Evolutionary conservation across 805 yeast genomes (phyloP).

Genomic region (Wickerhamomyces chambardii): DNA sequence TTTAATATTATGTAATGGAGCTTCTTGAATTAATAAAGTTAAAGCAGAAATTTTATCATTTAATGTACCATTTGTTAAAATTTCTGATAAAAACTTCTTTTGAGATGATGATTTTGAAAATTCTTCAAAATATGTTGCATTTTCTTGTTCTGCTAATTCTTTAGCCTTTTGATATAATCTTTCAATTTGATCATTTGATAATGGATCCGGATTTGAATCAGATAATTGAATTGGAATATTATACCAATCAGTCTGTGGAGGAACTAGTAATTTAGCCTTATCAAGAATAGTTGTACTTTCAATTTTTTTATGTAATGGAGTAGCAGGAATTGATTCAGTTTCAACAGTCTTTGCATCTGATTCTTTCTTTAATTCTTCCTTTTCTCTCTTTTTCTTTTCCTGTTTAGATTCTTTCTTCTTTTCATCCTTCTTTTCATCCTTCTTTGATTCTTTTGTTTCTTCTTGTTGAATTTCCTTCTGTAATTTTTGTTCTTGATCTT

Average conservation of each 20-base stretch:
- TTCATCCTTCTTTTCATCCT: conserved; percentile 14
- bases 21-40: conserved; percentile 88
- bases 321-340: too few relatives aligned
- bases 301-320: conserved; percentile 19
- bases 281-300: conserved; percentile 33
- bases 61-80: conserved; percentile 86
- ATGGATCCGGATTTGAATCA: conserved; percentile 8
- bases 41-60: conserved; percentile 93
- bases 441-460: conserved; percentile 19
- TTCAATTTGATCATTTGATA: conserved; percentile 46
- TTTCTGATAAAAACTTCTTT: conserved; percentile 80
- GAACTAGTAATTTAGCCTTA: conserved; percentile 46
- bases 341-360: too few relatives aligned
- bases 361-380: too few relatives aligned
- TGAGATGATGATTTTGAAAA: conserved; percentile 72
- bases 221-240: conserved; percentile 36
- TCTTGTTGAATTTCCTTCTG: conserved; percentile 19
- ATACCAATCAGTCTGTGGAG: conserved; percentile 72
- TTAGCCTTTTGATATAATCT: conserved; percentile 60
- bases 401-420: conserved; percentile 13
- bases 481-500: conserved; percentile 16
- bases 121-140: conserved; percentile 60
- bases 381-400: too few relatives aligned
- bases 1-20: conserved; percentile 83
- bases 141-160: conserved; percentile 58